phyloP scores from a whole-genome alignment of 441 rosid genomes.

The Melianthus villosus region DNA sequence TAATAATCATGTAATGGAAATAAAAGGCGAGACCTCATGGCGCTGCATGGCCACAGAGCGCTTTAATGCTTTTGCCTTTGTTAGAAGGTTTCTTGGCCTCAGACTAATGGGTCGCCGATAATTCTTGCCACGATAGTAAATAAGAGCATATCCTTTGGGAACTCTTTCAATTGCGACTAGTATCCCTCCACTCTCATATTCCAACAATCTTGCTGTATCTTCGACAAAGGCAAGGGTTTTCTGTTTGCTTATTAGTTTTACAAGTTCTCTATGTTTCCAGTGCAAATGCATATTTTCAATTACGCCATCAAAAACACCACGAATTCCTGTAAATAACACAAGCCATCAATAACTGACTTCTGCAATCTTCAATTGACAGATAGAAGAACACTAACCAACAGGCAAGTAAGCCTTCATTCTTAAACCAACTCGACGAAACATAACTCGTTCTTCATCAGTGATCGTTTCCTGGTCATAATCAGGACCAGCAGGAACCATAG shows the following conservation, averaged over 20 bases:
- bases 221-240: slow-evolving; percentile 78
- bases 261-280: slow-evolving; percentile 93
- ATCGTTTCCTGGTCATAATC: slow-evolving; percentile 93
- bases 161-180: slow-evolving; percentile 79
- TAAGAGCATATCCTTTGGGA: slow-evolving; percentile 74
- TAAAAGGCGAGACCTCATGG: slow-evolving; percentile 52
- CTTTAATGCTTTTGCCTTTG: slow-evolving; percentile 86
- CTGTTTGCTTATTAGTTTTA: slow-evolving; percentile 80
- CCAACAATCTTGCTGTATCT: slow-evolving; percentile 73
- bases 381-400: slow-evolving; percentile 42
- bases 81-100: slow-evolving; percentile 83
- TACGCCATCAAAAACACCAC: slow-evolving; percentile 92
- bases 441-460: slow-evolving; percentile 72
- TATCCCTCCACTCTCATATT: slow-evolving; percentile 87
- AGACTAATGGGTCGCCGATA: slow-evolving; percentile 68
- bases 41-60: slow-evolving; percentile 89
- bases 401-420: slow-evolving; percentile 88
- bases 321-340: slow-evolving; percentile 42
- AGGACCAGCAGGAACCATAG: slow-evolving; percentile 89
- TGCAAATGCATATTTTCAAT: slow-evolving; percentile 97
- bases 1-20: slow-evolving; percentile 6
- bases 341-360: too few species aligned
- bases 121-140: slow-evolving; percentile 88
- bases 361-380: too few species aligned
- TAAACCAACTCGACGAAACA: slow-evolving; percentile 83